A percentile compares a stretch with the other conserved stretches of the same genome.
Evolutionary conservation across 257 asterid genomes (phyloP).

Genomic region (Nicotiana sylvestris): DNA sequence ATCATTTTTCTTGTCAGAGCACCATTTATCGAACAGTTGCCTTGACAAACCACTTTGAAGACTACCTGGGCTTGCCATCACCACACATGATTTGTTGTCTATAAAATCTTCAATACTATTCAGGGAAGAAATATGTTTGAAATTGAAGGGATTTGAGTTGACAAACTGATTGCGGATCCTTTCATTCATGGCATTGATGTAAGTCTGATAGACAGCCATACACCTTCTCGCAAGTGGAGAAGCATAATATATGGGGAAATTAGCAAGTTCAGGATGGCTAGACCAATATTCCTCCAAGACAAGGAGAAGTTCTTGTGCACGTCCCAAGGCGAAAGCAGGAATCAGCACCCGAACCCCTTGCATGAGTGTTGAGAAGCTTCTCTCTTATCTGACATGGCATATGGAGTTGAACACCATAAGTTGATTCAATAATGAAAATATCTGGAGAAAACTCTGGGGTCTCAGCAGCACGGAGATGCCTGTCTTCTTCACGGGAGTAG

Average conservation of each 20-base stretch:
- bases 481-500: constrained; percentile 93
- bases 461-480: constrained; percentile 98
- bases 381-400: constrained; percentile 80
- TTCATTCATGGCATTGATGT: constrained; percentile 89
- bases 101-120: constrained; percentile 78
- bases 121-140: constrained; percentile 80
- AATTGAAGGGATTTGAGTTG: constrained; percentile 77
- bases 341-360: constrained; percentile 95
- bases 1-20: constrained; percentile 79
- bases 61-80: constrained; percentile 95
- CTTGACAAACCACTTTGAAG: constrained; percentile 95
- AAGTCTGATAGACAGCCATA: constrained; percentile 94
- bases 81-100: constrained; percentile 87
- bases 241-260: constrained; percentile 86
- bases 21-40: constrained; percentile 95
- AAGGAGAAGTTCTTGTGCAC: constrained; percentile 94
- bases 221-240: constrained; percentile 98
- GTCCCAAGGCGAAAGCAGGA: constrained; percentile 92
- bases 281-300: constrained; percentile 94
- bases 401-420: constrained; percentile 91
- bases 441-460: constrained; percentile 90
- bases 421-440: constrained; percentile 91
- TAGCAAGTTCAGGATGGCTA: constrained; percentile 80
- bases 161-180: constrained; percentile 75
- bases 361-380: constrained; percentile 59